phyloP scores from a whole-genome alignment of 2,329 filamentous ascomycete species.

The Diaporthe ampelina region DNA sequence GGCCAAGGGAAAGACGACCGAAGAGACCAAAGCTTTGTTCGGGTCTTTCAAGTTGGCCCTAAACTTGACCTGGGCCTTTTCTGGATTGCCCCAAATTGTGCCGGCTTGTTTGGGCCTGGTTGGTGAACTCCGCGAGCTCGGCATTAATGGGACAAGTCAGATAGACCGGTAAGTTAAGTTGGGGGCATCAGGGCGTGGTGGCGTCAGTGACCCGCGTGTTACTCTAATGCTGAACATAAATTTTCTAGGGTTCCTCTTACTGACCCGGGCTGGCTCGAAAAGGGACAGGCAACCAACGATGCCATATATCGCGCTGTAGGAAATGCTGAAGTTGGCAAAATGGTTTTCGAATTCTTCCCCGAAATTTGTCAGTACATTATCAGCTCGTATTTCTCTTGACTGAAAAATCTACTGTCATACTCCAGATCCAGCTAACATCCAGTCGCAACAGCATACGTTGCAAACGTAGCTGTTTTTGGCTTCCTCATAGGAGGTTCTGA shows the following conservation, averaged over 20 bases:
- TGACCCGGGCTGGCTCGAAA: conserved; percentile 2
- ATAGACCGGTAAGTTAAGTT: neutral
- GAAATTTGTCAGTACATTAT: neutral
- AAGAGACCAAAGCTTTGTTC: neutral
- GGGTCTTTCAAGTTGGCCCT: neutral
- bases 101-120: conserved; percentile 14
- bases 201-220: no score
- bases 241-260: neutral
- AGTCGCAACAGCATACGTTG: neutral
- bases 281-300: conserved; percentile 10
- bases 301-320: conserved; percentile 7
- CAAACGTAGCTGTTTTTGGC: conserved; percentile 4
- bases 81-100: conserved; percentile 2
- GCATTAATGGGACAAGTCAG: neutral
- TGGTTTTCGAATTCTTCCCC: neutral
- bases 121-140: conserved; percentile 5
- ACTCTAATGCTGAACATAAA: neutral
- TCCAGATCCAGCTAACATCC: neutral
- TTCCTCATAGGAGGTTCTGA: conserved; percentile 19
- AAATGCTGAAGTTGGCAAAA: conserved; percentile 11
- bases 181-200: no score
- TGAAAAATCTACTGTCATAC: no score
- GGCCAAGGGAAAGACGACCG: neutral
- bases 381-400: neutral
- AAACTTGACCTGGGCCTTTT: conserved; percentile 7